Base-by-base conservation (phyloP, 768 basidiomycete genomes). In the Mycena filopes region DNA sequence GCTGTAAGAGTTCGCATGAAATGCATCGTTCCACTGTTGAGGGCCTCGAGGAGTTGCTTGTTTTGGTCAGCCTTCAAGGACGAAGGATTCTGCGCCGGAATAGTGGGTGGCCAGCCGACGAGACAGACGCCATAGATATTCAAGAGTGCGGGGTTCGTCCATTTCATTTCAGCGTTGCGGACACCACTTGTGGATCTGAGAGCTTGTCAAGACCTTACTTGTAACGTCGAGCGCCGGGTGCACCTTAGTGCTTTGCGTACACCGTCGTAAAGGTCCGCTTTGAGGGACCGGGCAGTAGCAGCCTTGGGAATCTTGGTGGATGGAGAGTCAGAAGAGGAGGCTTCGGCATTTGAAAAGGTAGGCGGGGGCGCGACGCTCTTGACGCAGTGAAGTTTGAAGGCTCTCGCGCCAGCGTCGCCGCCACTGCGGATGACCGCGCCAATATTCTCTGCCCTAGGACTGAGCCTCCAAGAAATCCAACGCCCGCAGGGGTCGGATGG, bases 131-230 rank as follows among this genome's bases (percentile, higher is more conserved):
- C 87, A 67, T 89, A 90, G 8, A 78, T 70, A 67, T 81, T 78
- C 54, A 91, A 73, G 46, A 85, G 81, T 26, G 86, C 83, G 53
- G 84, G 89, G 71, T 89, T 89, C 11, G 87, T 86, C 90, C 90
- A 91, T 73, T 87, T 90, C 90, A 91, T 91, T 70, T 91, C 90
- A 23, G 90, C 89, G 57, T 81, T 87, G 13, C 86, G 87, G 21
- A 86, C 75, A 10, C 89, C 88, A 67, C 86, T 87, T 9, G 80
- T 82, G 5, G 80, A 71, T 73, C 89, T 47, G 57, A 49, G 49
- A 62, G 36, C 62, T 25, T 67, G 50, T 54, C 41, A 65, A 36
- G 31, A 66, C 40, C 46, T 45, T 45, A 31, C 68, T 41, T 53
- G 47, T 47, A 49, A 66, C 9, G 54, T 56, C 33, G 47, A 36